Conservation (phyloP, 2,329 filamentous ascomycete species). For the Cytospora leucostoma region DNA sequence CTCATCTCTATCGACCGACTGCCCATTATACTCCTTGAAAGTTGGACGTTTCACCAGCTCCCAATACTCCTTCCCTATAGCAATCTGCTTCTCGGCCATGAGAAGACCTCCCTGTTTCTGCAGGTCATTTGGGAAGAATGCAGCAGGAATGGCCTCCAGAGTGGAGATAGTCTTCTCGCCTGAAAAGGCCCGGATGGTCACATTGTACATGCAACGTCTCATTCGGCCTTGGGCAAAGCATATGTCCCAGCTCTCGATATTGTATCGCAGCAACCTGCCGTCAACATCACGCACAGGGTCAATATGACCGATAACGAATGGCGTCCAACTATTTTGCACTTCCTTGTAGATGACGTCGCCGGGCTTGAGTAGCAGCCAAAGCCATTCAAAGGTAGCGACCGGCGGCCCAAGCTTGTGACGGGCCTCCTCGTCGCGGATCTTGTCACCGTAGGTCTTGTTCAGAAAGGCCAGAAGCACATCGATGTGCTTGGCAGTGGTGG, state of each 20-base stretch:
- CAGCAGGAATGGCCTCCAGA: slow-evolving; percentile 45
- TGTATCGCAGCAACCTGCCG: slow-evolving; percentile 22
- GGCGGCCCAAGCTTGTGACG: slow-evolving; percentile 42
- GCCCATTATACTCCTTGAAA: slow-evolving; percentile 50
- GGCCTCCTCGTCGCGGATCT: slow-evolving; percentile 44
- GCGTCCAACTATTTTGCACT: slow-evolving; percentile 43
- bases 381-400: slow-evolving; percentile 46
- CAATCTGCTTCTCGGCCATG: slow-evolving; percentile 42
- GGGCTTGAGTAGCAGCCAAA: slow-evolving; percentile 51
- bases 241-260: slow-evolving; percentile 47
- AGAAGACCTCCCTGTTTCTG: slow-evolving; percentile 33
- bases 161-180: slow-evolving; percentile 47
- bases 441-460: slow-evolving; percentile 40
- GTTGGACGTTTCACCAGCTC: slow-evolving; percentile 47
- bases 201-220: slow-evolving; percentile 41
- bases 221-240: slow-evolving; percentile 39
- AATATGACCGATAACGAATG: slow-evolving; percentile 45
- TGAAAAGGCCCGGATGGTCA: slow-evolving; percentile 41
- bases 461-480: slow-evolving; percentile 48
- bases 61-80: slow-evolving; percentile 49
- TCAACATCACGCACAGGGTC: slow-evolving; percentile 9
- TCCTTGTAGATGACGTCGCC: slow-evolving; percentile 48
- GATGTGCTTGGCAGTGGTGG: slow-evolving; percentile 46
- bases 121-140: slow-evolving; percentile 44
- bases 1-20: slow-evolving; percentile 38